phyloP scores from a whole-genome alignment of 1,284 basidiomycete species.

The Ustilago crameri region DNA sequence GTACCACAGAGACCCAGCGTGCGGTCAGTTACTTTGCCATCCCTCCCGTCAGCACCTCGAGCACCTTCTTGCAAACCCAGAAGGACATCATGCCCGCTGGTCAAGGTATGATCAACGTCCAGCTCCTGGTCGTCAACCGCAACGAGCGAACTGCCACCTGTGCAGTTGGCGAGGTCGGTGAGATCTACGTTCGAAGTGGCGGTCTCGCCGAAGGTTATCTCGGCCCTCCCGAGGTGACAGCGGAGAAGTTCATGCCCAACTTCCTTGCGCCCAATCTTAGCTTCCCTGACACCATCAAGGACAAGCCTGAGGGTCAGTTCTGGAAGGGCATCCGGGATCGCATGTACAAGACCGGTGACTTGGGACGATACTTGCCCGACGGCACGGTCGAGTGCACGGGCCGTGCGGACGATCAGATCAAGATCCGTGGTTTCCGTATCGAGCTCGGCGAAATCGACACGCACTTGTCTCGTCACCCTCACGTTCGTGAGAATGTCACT shows the following conservation, averaged over 20 bases:
- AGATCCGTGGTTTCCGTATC: conserved; percentile 99
- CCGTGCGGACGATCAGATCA: conserved; percentile 97
- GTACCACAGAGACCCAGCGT: conserved; percentile 98
- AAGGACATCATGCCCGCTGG: conserved; percentile 99
- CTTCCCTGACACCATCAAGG: conserved; percentile 61
- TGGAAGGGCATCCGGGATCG: conserved; percentile 99
- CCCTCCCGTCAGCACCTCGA: conserved; percentile 83
- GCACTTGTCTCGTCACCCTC: conserved; percentile 90
- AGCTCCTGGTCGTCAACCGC: conserved; percentile 95
- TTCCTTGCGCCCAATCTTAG: conserved; percentile 61
- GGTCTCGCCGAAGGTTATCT: conserved; percentile 96
- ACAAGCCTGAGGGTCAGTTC: conserved; percentile 59
- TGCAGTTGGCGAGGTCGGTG: conserved; percentile 95
- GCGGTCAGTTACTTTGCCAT: conserved; percentile 98
- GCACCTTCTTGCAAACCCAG: conserved; percentile 90
- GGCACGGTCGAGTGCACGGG: conserved; percentile 97
- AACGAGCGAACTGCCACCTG: conserved; percentile 88
- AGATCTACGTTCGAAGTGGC: conserved; percentile 97
- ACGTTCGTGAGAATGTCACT: conserved; percentile 95
- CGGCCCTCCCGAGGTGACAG: conserved; percentile 79
- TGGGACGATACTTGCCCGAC: conserved; percentile 92
- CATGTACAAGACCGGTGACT: conserved; percentile 97
- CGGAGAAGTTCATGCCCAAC: conserved; percentile 72
- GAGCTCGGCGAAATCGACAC: conserved; percentile 99
- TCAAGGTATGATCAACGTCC: conserved; percentile 96